Base-by-base conservation (phyloP, 1,284 basidiomycete species). In the Malassezia restricta region DNA sequence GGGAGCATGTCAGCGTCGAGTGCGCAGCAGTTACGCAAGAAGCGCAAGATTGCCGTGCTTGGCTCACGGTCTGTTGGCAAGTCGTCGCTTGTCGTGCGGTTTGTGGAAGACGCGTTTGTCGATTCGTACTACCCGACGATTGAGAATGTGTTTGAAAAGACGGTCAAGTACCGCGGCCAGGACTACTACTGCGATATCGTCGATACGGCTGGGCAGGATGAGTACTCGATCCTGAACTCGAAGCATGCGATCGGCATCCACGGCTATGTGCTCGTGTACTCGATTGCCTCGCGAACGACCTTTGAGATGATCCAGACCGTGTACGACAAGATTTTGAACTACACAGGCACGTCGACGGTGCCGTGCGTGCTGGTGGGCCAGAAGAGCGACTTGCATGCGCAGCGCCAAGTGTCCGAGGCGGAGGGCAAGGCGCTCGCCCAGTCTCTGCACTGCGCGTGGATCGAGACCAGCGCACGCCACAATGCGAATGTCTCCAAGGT, bases 161-260 rank as follows among this genome's bases (percentile, higher is more conserved):
- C 78, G 43, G 81, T 96, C 75, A 81, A 80, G 61, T 82, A 85
- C 78, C 85, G 86, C 57, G 87, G 87, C 49, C 78, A 81, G 40
- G 84, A 90, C 62, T 96, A 87, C 71, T 82, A 88, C 62, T 89
- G 88, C 77, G 90, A 96, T 77, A 95, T 99, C 77, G 88, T 98
- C 71, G 94, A 99, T 76, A 95, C 91, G 56, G 94, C 94, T 50
- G 94, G 94, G 43, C 66, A 98, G 83, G 87, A 89, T 66, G 87
- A 89, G 68, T 88, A 84, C 76, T 85, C 85, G 29, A 83, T 88
- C 59, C 66, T 88, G 68, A 82, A 85, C 62, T 80, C 83, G 56
- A 86, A 86, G 73, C 84, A 87, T 74, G 82, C 85, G 57, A 81
- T 87, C 64, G 83, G 86, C 46, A 84, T 87, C 62, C 84, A 87